Percentiles rank a stretch among this genome's conserved stretches.
Conservation (phyloP, 257 asterid species). For the Petrea volubilis region DNA sequence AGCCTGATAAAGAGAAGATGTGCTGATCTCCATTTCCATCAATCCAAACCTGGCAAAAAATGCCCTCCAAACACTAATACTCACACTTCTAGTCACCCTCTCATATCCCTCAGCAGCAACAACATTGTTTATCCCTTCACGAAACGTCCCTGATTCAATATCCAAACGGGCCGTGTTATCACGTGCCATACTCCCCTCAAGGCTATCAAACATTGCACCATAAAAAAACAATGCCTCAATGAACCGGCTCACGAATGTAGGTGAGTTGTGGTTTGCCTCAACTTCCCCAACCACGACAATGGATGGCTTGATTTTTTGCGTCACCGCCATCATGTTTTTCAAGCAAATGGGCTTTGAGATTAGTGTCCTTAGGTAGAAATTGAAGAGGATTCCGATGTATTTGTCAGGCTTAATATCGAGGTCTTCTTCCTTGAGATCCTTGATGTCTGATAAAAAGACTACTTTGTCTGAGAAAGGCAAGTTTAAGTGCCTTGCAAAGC, state of each 20-base stretch:
- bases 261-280: slow-evolving; percentile 41
- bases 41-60: slow-evolving; percentile 40
- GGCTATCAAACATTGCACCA: slow-evolving; percentile 32
- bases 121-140: slow-evolving; percentile 18
- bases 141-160: slow-evolving; percentile 18
- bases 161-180: slow-evolving; percentile 17
- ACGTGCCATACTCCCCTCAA: slow-evolving; percentile 30
- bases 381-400: slow-evolving; percentile 9
- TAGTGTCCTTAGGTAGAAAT: slow-evolving; percentile 17
- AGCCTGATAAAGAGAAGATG: slow-evolving; percentile 42
- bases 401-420: slow-evolving; percentile 28
- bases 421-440: slow-evolving; percentile 19
- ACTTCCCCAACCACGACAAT: slow-evolving; percentile 31
- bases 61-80: slow-evolving; percentile 38
- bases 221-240: slow-evolving; percentile 35
- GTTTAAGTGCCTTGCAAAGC: slow-evolving; percentile 32
- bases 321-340: slow-evolving; percentile 26
- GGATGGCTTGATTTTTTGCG: slow-evolving; percentile 26
- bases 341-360: slow-evolving; percentile 17
- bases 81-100: slow-evolving; percentile 32
- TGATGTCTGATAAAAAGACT: slow-evolving; percentile 24
- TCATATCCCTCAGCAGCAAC: slow-evolving; percentile 33
- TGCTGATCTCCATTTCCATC: slow-evolving; percentile 40
- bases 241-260: slow-evolving; percentile 33
- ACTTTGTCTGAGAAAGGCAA: slow-evolving; percentile 28